These are phyloP conservation scores for Oidium heveae DNA, from an alignment of 2,329 filamentous ascomycete genomes.

Conservation along the genomic window DNA sequence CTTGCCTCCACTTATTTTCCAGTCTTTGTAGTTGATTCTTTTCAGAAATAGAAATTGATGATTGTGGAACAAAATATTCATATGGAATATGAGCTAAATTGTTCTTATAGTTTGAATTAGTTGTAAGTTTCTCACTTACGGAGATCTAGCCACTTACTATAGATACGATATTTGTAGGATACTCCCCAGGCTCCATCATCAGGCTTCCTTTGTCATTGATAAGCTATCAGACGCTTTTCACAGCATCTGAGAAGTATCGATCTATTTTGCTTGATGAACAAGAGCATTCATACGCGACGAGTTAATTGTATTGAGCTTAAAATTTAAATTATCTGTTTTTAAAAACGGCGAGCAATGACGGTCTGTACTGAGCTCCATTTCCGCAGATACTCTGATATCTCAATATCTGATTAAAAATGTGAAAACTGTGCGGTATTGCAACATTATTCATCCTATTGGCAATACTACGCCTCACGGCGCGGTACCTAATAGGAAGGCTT, in stretches of 20 bases:
- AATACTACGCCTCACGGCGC: too few species aligned
- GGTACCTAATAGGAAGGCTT: too few species aligned
- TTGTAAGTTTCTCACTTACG: neutral
- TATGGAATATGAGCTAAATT: slow-evolving; percentile 13
- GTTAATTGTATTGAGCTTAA: neutral
- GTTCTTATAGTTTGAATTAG: slow-evolving; percentile 5
- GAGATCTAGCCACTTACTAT: slow-evolving; percentile 8
- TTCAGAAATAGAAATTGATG: slow-evolving; percentile 3
- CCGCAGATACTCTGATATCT: neutral
- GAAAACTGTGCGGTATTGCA: too few species aligned
- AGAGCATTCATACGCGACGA: neutral
- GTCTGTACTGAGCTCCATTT: neutral
- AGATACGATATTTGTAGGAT: slow-evolving; percentile 14
- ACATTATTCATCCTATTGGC: too few species aligned
- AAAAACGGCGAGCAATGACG: neutral
- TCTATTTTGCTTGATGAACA: neutral
- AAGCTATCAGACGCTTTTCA: neutral
- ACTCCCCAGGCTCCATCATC: slow-evolving; percentile 15
- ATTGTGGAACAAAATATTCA: slow-evolving; percentile 12
- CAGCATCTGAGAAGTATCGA: neutral
- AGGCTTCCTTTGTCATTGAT: slow-evolving; percentile 4
- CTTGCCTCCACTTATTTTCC: slow-evolving; percentile 10
- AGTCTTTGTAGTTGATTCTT: slow-evolving; percentile 10
- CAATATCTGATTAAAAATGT: too few species aligned
- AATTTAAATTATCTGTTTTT: neutral